A percentile compares a stretch with the other conserved stretches of the same genome.
Conservation (phyloP, 192 early-diverging fungal species). For the Gigaspora rosea region DNA sequence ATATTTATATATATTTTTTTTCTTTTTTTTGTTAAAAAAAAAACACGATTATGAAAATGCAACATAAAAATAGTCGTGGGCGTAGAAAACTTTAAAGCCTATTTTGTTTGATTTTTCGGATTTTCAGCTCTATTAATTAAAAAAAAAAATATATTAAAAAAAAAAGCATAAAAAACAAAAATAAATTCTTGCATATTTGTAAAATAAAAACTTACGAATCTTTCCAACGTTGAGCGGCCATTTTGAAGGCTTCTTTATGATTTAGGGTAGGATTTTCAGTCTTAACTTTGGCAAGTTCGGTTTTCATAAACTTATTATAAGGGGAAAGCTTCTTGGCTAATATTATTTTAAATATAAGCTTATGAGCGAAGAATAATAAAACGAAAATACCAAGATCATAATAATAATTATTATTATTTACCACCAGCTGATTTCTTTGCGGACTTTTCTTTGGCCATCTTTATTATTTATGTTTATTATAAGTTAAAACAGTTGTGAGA, state of each 20-base stretch:
- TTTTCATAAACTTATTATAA: slow-evolving; percentile 74
- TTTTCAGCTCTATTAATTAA: neutral
- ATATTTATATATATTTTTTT: no score
- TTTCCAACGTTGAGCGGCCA: slow-evolving; percentile 62
- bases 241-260: slow-evolving; percentile 73
- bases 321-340: slow-evolving; percentile 43
- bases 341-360: neutral
- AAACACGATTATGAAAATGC: no score
- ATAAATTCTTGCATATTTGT: neutral
- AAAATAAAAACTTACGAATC: slow-evolving; percentile 9
- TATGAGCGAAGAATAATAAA: neutral
- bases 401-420: neutral
- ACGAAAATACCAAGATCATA: neutral
- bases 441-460: slow-evolving; percentile 21
- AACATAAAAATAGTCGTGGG: no score
- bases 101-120: slow-evolving; percentile 5
- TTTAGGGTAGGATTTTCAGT: slow-evolving; percentile 51
- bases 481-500: no score
- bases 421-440: neutral
- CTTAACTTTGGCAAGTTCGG: slow-evolving; percentile 68
- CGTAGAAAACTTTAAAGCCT: no score
- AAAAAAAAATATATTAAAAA: no score
- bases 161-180: neutral
- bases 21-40: no score
- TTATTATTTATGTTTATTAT: neutral